These are phyloP conservation scores for Magnolia kwangsiensis DNA, from an alignment of 164 flowering plant genomes.

Conservation along the genomic window DNA sequence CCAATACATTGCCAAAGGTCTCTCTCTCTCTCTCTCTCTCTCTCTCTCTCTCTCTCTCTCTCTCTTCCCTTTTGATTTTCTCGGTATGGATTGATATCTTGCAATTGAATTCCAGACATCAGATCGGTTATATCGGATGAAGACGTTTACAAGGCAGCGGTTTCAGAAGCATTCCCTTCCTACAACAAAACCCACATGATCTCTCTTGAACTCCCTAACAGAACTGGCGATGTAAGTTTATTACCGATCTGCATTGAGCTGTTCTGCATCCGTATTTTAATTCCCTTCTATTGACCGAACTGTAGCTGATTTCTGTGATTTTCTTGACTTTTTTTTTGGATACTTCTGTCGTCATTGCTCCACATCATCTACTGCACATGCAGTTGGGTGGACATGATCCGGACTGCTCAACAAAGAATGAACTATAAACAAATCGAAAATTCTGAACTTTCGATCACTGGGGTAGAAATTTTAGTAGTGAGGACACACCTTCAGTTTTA, in stretches of 20 bases:
- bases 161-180: constrained; percentile 72
- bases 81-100: neutral
- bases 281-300: neutral
- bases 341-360: neutral
- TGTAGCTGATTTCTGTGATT: neutral
- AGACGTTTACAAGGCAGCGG: constrained; percentile 57
- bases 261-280: neutral
- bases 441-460: too few species aligned
- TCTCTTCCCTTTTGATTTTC: neutral
- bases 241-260: neutral
- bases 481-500: too few species aligned
- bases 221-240: constrained; percentile 75
- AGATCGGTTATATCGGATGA: constrained; percentile 61
- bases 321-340: neutral
- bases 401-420: too few species aligned
- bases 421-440: too few species aligned
- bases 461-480: too few species aligned
- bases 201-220: constrained; percentile 63
- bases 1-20: constrained; percentile 94
- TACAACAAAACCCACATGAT: constrained; percentile 86
- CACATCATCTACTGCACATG: too few species aligned
- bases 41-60: constrained; percentile 10
- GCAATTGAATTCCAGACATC: constrained; percentile 43
- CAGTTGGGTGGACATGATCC: too few species aligned
- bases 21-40: constrained; percentile 3